Conservation (phyloP, 495 filamentous ascomycete species). For the Tuber indicum region DNA sequence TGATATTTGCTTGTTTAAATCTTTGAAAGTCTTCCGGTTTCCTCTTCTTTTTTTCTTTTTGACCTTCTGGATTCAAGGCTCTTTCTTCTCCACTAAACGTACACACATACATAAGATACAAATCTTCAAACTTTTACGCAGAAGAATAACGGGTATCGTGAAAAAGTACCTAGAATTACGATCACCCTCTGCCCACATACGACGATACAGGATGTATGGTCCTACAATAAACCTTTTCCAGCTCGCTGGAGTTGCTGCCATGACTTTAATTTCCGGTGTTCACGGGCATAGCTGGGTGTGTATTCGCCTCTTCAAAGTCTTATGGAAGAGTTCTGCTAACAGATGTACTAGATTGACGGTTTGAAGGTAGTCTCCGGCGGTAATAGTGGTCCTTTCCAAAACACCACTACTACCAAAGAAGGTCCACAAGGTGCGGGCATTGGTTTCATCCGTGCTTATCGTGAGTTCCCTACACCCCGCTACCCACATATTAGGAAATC, state of each 20-base stretch:
- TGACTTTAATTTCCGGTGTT: constrained; percentile 9
- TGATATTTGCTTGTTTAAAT: constrained; percentile 9
- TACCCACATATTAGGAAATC: not conserved
- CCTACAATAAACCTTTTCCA: constrained; percentile 8
- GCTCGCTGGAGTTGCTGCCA: constrained; percentile 16
- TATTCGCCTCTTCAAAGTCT: constrained; percentile 2
- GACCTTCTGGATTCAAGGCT: not conserved
- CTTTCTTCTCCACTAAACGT: not conserved
- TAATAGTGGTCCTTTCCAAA: not conserved
- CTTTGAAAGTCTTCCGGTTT: constrained; percentile 8
- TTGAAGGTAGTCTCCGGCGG: constrained; percentile 26
- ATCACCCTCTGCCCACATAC: constrained; percentile 7
- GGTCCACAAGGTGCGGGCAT: not conserved
- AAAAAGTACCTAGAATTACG: not conserved
- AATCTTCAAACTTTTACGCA: not conserved
- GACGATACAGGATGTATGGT: constrained; percentile 18
- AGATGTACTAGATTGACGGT: constrained; percentile 23
- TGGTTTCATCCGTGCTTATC: constrained; percentile 25
- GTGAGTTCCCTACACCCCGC: constrained; percentile 6
- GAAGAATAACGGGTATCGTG: not conserved
- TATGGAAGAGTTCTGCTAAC: constrained; percentile 1
- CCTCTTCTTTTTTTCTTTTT: not conserved
- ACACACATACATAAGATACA: constrained; percentile 2
- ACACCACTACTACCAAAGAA: not conserved
- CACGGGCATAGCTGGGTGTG: constrained; percentile 34